Evolutionary conservation across 345 rosid genomes (phyloP).

Genomic region (Dovyalis caffra): DNA sequence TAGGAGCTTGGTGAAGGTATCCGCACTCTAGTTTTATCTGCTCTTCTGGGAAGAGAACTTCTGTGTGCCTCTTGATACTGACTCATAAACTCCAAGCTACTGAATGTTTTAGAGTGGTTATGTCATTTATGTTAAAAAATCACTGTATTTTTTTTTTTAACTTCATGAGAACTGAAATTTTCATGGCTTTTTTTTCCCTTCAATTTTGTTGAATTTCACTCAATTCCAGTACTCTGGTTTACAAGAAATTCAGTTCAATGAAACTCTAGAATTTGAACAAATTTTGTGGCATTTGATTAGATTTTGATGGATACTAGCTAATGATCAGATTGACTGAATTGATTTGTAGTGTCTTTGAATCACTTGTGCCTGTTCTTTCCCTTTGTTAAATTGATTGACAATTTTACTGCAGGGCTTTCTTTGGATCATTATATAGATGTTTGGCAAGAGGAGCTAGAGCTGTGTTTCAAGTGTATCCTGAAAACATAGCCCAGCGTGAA

Average conservation of each 20-base stretch:
- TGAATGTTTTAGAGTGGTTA: no score
- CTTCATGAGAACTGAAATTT: no score
- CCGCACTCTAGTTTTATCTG: no score
- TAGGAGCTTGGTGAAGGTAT: no score
- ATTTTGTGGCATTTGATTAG: background rate
- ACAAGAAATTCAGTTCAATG: background rate
- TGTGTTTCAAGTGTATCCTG: constrained; percentile 87
- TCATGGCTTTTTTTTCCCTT: no score
- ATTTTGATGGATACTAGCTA: background rate
- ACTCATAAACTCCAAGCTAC: no score
- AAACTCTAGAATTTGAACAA: background rate
- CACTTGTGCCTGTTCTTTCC: background rate
- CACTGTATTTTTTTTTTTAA: no score
- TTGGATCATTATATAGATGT: constrained; percentile 76
- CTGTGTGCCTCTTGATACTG: no score
- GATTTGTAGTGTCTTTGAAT: background rate
- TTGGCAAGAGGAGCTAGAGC: constrained; percentile 93
- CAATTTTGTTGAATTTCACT: no score
- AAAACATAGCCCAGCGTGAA: constrained; percentile 75
- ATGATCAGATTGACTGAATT: background rate
- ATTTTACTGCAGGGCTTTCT: constrained; percentile 62
- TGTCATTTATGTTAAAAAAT: no score
- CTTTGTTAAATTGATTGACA: background rate
- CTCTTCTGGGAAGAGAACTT: no score
- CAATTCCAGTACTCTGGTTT: no score